Percentiles rank a stretch among this genome's conserved stretches.
Evolutionary conservation across 1,284 basidiomycete genomes (phyloP).

Genomic region (Heterobasidion parviporum): DNA sequence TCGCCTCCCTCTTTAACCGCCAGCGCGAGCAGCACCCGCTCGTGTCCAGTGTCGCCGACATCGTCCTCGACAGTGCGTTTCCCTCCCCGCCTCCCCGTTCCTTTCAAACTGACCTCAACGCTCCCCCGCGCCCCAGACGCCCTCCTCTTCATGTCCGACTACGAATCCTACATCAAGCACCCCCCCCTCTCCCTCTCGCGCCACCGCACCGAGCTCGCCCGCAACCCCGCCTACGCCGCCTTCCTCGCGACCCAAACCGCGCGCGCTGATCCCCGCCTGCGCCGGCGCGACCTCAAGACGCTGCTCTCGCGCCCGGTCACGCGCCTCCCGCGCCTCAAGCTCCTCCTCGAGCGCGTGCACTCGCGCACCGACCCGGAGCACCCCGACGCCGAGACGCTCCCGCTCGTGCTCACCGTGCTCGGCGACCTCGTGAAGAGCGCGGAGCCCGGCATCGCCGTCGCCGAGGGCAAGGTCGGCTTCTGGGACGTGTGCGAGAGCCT

Average conservation of each 20-base stretch:
- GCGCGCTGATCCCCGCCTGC: constrained; percentile 47
- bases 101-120: neutral
- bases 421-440: constrained; percentile 67
- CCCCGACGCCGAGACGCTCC: constrained; percentile 61
- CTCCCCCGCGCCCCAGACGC: constrained; percentile 17
- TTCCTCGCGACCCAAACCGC: constrained; percentile 52
- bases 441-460: constrained; percentile 77
- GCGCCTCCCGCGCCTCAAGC: constrained; percentile 66
- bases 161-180: constrained; percentile 76
- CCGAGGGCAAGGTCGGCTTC: constrained; percentile 78
- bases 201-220: constrained; percentile 64
- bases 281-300: constrained; percentile 71
- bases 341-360: constrained; percentile 63
- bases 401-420: constrained; percentile 54
- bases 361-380: constrained; percentile 58
- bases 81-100: neutral
- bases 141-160: constrained; percentile 47
- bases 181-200: constrained; percentile 75
- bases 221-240: constrained; percentile 54
- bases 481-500: constrained; percentile 72
- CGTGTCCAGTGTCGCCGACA: constrained; percentile 68
- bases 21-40: constrained; percentile 77
- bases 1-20: constrained; percentile 59
- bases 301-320: constrained; percentile 80
- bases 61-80: constrained; percentile 59